Conservation (phyloP, 106 monocot species). For the Acorus calamus region DNA sequence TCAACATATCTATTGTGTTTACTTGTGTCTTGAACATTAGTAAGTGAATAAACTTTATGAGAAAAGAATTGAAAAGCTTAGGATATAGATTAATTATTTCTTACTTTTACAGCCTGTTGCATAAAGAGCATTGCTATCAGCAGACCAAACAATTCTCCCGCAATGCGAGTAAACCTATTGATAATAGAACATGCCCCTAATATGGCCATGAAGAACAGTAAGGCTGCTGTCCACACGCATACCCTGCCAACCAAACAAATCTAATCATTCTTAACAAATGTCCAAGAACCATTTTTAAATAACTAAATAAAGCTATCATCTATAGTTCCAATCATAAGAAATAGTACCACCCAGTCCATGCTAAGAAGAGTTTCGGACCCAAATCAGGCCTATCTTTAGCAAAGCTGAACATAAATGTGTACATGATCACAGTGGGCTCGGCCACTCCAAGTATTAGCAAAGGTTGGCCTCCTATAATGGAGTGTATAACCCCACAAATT, state of each 20-base stretch:
- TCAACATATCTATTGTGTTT: not conserved
- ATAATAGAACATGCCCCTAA: slow-evolving; percentile 80
- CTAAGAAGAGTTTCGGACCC: slow-evolving; percentile 57
- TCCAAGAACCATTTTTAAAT: too few relatives aligned
- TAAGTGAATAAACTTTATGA: too few relatives aligned
- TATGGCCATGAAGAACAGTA: slow-evolving; percentile 60
- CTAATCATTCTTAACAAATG: too few relatives aligned
- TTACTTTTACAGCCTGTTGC: slow-evolving; percentile 77
- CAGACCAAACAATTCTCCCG: slow-evolving; percentile 80
- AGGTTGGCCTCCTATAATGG: slow-evolving; percentile 73
- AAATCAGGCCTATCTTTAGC: slow-evolving; percentile 55
- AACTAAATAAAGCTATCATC: not conserved
- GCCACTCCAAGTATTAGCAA: slow-evolving; percentile 75
- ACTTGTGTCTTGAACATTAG: too few relatives aligned
- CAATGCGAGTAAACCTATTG: slow-evolving; percentile 77
- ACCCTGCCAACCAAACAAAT: slow-evolving; percentile 40
- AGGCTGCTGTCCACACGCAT: slow-evolving; percentile 72
- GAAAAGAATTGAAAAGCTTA: too few relatives aligned
- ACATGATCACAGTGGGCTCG: slow-evolving; percentile 86
- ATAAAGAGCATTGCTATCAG: slow-evolving; percentile 85
- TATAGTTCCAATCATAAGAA: not conserved
- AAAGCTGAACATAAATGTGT: slow-evolving; percentile 86
- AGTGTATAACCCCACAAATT: slow-evolving; percentile 72
- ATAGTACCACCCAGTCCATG: slow-evolving; percentile 76
- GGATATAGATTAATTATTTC: not conserved